These are phyloP conservation scores for Colletotrichum godetiae DNA, from an alignment of 2,329 filamentous ascomycete species.

Conservation along the genomic window DNA sequence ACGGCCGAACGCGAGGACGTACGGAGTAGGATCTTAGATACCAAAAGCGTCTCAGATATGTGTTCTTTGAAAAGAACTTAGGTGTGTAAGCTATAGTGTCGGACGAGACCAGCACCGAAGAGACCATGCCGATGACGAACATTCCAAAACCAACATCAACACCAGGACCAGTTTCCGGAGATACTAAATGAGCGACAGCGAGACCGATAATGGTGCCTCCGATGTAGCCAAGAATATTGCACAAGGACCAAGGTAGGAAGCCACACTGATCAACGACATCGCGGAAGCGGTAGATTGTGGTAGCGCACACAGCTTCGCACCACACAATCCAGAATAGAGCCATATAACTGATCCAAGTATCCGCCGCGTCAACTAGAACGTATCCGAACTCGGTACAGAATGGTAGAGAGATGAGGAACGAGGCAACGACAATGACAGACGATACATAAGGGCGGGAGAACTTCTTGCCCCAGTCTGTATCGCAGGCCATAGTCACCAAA, in stretches of 20 bases:
- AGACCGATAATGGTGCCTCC: conserved; percentile 60
- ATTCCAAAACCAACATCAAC: conserved; percentile 62
- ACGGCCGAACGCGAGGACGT: not conserved
- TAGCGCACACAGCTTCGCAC: conserved; percentile 59
- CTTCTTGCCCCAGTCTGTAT: conserved; percentile 53
- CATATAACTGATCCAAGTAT: conserved; percentile 64
- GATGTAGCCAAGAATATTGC: conserved; percentile 61
- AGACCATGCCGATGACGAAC: conserved; percentile 51
- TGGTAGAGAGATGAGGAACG: conserved; percentile 60
- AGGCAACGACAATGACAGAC: conserved; percentile 55
- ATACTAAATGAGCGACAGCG: conserved; percentile 56
- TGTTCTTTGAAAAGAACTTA: not conserved
- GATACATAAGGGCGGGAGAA: conserved; percentile 54
- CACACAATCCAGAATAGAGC: conserved; percentile 63
- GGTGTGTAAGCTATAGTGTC: conserved; percentile 15
- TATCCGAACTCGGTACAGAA: conserved; percentile 68
- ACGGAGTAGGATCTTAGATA: conserved; percentile 25
- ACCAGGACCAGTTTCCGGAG: conserved; percentile 54
- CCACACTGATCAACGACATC: conserved; percentile 57
- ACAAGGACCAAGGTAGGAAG: conserved; percentile 48
- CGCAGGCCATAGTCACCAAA: conserved; percentile 60
- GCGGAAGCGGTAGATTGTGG: conserved; percentile 60
- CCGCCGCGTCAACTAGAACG: conserved; percentile 61
- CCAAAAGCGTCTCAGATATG: not conserved
- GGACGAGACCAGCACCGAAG: conserved; percentile 48